Evolutionary conservation across 2,329 filamentous ascomycete species (phyloP).

Genomic region (Neonectria ditissima): DNA sequence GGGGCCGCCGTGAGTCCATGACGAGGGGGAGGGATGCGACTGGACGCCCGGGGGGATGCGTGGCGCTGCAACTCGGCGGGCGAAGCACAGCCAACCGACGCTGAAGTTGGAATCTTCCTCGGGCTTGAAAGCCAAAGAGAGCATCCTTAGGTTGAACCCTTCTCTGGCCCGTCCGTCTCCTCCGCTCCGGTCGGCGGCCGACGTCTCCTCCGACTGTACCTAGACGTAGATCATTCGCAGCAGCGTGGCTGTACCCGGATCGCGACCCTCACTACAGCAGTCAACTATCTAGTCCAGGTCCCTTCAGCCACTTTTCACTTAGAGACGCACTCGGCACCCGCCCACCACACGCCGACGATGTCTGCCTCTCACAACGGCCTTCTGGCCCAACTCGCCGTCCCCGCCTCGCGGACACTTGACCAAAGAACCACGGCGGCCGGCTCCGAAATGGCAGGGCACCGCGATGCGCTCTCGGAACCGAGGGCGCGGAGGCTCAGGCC

Average conservation of each 20-base stretch:
- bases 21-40: too few relatives aligned
- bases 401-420: constrained; percentile 10
- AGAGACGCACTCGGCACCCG: constrained; percentile 9
- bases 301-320: constrained; percentile 5
- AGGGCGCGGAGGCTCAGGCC: constrained; percentile 4
- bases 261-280: background rate
- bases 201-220: background rate
- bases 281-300: background rate
- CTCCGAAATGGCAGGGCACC: constrained; percentile 16
- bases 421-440: constrained; percentile 1
- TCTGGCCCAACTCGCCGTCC: constrained; percentile 1
- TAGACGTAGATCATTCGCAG: background rate
- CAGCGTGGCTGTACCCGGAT: constrained; percentile 19
- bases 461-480: constrained; percentile 7
- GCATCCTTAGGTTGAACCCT: too few relatives aligned
- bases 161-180: background rate
- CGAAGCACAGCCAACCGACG: constrained; percentile 19
- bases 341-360: background rate
- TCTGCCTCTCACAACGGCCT: background rate
- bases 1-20: background rate
- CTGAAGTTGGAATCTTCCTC: too few relatives aligned
- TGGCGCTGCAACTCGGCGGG: constrained; percentile 10
- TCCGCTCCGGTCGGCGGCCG: background rate
- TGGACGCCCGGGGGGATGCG: too few relatives aligned
- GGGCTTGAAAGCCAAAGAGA: too few relatives aligned